Conservation (phyloP, 129 eudicot genomes). For the Tagetes patula region DNA sequence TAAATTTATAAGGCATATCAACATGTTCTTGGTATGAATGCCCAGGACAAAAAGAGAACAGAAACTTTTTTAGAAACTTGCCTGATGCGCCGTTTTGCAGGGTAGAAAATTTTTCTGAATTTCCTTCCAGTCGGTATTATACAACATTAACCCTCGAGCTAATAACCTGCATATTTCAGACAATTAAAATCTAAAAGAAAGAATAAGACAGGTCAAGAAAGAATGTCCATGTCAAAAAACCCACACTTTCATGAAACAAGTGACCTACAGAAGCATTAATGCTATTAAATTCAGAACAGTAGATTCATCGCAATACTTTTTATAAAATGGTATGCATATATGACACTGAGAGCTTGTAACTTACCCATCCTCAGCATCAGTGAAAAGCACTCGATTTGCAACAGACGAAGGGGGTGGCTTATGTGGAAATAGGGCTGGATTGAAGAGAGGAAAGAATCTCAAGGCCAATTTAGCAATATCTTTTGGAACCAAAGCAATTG, state of each 20-base stretch:
- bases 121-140: slow-evolving; percentile 87
- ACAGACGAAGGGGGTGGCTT: slow-evolving; percentile 75
- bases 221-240: neutral
- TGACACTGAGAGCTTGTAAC: slow-evolving; percentile 34
- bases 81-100: slow-evolving; percentile 95
- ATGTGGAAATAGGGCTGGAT: slow-evolving; percentile 90
- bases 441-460: slow-evolving; percentile 71
- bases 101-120: slow-evolving; percentile 83
- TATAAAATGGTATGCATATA: neutral
- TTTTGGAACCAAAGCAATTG: slow-evolving; percentile 83
- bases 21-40: neutral
- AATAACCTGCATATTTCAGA: slow-evolving; percentile 55
- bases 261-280: neutral
- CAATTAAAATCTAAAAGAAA: slow-evolving; percentile 17
- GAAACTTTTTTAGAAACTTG: slow-evolving; percentile 23
- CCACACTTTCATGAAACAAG: neutral
- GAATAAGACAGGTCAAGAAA: slow-evolving; percentile 4
- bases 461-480: slow-evolving; percentile 69
- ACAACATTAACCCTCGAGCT: slow-evolving; percentile 85
- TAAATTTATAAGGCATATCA: slow-evolving; percentile 2
- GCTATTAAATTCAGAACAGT: neutral
- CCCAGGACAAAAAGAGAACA: neutral
- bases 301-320: neutral
- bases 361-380: slow-evolving; percentile 95
- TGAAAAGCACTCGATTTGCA: slow-evolving; percentile 89